Evolutionary conservation across 257 asterid species (phyloP).

Genomic region (Plectranthus barbatus): DNA sequence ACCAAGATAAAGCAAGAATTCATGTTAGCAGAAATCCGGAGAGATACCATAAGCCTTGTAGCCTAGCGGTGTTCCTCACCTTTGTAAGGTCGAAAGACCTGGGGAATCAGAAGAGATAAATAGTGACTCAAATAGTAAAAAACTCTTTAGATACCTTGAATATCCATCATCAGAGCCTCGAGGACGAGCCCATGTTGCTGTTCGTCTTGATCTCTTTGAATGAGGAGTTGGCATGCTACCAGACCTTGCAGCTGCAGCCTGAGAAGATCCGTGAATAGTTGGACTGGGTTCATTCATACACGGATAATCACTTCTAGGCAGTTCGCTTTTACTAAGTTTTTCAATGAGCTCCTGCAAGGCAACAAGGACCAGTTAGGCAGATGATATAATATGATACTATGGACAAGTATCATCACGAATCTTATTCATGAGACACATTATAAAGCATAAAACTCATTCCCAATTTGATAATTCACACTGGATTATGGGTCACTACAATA

Average conservation of each 20-base stretch:
- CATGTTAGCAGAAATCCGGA: background rate
- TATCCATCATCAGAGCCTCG: constrained; percentile 95
- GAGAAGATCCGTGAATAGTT: constrained; percentile 62
- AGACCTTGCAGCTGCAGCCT: constrained; percentile 40
- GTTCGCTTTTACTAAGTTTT: constrained; percentile 74
- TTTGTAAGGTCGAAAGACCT: background rate
- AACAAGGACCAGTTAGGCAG: constrained; percentile 9
- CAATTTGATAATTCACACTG: background rate
- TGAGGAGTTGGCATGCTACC: constrained; percentile 63
- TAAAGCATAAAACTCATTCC: background rate
- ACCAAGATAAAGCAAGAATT: background rate
- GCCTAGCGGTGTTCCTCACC: background rate
- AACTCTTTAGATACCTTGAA: constrained; percentile 54
- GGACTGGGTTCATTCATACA: constrained; percentile 98
- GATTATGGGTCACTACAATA: background rate
- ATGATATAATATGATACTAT: constrained; percentile 1
- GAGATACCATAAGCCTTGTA: background rate
- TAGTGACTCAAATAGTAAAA: constrained; percentile 5
- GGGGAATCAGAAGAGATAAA: background rate
- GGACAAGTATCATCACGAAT: background rate
- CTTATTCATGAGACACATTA: background rate
- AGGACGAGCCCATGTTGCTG: constrained; percentile 99
- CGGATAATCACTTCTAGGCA: constrained; percentile 79
- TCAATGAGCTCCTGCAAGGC: constrained; percentile 75
- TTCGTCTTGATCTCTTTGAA: constrained; percentile 90